Evolutionary conservation across 2,329 filamentous ascomycete species (phyloP).

Genomic region (Trichoderma cornu-damae): DNA sequence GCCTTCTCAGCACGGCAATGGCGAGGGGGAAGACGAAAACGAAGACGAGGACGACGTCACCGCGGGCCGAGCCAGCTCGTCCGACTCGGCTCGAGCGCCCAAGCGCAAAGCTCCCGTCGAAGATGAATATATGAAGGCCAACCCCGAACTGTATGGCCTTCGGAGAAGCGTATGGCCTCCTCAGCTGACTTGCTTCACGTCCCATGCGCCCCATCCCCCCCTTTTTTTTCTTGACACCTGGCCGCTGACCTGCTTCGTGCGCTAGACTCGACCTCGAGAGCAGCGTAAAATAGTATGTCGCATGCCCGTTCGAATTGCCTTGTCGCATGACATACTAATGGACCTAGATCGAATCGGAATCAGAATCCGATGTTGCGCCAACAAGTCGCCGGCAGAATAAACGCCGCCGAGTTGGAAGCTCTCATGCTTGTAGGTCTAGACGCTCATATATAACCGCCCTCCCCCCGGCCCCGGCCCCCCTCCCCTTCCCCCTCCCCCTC

Average conservation of each 20-base stretch:
- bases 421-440: slow-evolving; percentile 53
- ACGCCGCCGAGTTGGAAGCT: slow-evolving; percentile 62
- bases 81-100: slow-evolving; percentile 59
- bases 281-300: slow-evolving; percentile 52
- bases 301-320: background rate
- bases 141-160: slow-evolving; percentile 91
- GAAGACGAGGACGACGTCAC: slow-evolving; percentile 40
- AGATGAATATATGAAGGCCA: slow-evolving; percentile 79
- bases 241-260: slow-evolving; percentile 5
- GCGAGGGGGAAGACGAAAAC: slow-evolving; percentile 25
- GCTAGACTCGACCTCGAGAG: slow-evolving; percentile 53
- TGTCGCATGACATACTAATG: slow-evolving; percentile 16
- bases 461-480: too few species aligned
- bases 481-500: background rate
- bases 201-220: too few species aligned
- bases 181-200: background rate
- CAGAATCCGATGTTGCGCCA: slow-evolving; percentile 66
- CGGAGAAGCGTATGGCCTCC: slow-evolving; percentile 72
- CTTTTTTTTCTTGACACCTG: background rate
- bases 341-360: slow-evolving; percentile 49
- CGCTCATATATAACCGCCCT: background rate
- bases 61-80: slow-evolving; percentile 59
- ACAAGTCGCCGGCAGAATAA: slow-evolving; percentile 56
- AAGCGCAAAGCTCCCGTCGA: slow-evolving; percentile 69
- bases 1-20: slow-evolving; percentile 41